Evolutionary conservation across 73 alveolate genomes (phyloP).

Genomic region (Tetrahymena elliotti): DNA sequence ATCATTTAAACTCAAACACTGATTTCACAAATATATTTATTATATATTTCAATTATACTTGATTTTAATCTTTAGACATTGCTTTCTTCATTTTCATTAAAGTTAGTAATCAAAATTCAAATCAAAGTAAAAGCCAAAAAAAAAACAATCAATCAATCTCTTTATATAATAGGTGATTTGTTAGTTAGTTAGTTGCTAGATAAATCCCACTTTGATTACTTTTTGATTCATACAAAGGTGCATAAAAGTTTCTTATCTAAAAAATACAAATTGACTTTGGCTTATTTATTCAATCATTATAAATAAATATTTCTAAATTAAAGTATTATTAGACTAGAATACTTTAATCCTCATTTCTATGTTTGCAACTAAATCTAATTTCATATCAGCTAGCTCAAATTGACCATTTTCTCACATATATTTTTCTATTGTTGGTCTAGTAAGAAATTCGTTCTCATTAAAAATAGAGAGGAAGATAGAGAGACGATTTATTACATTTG

Average conservation of each 20-base stretch:
- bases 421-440: too few relatives aligned
- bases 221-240: neutral
- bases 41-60: neutral
- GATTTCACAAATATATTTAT: neutral
- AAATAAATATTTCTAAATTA: too few relatives aligned
- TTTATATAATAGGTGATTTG: too few relatives aligned
- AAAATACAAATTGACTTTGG: neutral
- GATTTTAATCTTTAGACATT: neutral
- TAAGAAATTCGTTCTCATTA: neutral
- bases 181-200: too few relatives aligned
- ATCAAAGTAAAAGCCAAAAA: too few relatives aligned
- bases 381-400: too few relatives aligned
- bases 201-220: neutral
- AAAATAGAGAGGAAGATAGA: too few relatives aligned
- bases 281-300: neutral
- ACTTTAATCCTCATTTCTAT: too few relatives aligned
- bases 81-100: too few relatives aligned
- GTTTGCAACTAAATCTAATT: too few relatives aligned
- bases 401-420: too few relatives aligned
- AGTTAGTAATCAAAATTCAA: neutral
- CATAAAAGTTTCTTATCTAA: neutral
- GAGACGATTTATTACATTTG: neutral
- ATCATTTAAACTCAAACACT: neutral
- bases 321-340: neutral
- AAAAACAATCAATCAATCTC: too few relatives aligned